Evolutionary conservation across 1,284 basidiomycete genomes (phyloP).

Genomic region (Pseudozyma tsukubaensis): DNA sequence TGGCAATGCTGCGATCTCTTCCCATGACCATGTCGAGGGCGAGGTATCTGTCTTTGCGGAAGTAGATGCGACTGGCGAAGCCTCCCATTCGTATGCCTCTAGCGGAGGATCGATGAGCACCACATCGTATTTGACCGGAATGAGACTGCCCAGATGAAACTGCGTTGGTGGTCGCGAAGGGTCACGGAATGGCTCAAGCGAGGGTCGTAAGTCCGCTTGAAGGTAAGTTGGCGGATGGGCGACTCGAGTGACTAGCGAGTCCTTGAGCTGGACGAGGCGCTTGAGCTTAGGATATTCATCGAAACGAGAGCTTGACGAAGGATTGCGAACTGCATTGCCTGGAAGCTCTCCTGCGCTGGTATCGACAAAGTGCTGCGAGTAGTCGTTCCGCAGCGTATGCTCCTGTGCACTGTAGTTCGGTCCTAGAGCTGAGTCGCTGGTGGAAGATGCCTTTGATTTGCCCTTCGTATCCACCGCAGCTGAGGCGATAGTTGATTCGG

Average conservation of each 20-base stretch:
- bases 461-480: conserved; percentile 8
- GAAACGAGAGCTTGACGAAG: conserved; percentile 77
- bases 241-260: conserved; percentile 43
- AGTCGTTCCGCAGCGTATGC: conserved; percentile 94
- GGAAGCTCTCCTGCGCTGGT: conserved; percentile 55
- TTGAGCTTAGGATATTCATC: conserved; percentile 76
- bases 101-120: conserved; percentile 92
- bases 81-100: conserved; percentile 64
- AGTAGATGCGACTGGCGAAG: conserved; percentile 21
- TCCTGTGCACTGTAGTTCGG: conserved; percentile 76
- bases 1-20: conserved; percentile 82
- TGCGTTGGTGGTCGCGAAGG: conserved; percentile 13
- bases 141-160: conserved; percentile 55
- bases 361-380: conserved; percentile 88
- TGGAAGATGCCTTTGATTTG: conserved; percentile 11
- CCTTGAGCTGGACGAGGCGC: conserved; percentile 59
- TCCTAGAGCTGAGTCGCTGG: conserved; percentile 15
- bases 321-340: conserved; percentile 61
- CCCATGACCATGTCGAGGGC: conserved; percentile 77
- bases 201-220: conserved; percentile 48
- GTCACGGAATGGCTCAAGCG: conserved; percentile 29
- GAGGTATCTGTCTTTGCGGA: not conserved
- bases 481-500: not conserved
- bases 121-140: conserved; percentile 84
- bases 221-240: conserved; percentile 62